Percentiles rank a stretch among this genome's conserved stretches.
Evolutionary conservation across 805 yeast species (phyloP).

Genomic region (Cyberlindnera xylosilytica): DNA sequence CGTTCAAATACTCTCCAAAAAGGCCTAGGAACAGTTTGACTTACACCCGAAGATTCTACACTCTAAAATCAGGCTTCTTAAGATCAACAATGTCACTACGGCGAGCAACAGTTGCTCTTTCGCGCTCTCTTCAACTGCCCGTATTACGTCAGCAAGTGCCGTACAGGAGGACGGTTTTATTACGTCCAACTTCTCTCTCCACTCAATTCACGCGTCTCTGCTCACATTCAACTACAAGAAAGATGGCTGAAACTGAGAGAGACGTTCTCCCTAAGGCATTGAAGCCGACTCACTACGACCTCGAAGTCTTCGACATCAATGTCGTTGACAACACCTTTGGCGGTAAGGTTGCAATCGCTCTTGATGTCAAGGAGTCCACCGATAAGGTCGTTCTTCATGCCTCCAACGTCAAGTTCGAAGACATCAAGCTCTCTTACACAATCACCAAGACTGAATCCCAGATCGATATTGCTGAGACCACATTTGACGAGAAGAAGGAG

Average conservation of each 20-base stretch:
- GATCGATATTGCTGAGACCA: constrained; percentile 30
- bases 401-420: constrained; percentile 54
- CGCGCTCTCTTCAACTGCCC: no score
- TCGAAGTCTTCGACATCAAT: constrained; percentile 55
- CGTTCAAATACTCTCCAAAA: no score
- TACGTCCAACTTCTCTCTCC: no score
- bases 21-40: no score
- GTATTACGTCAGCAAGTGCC: no score
- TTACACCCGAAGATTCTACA: no score
- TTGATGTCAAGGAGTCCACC: constrained; percentile 47
- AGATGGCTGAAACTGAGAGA: constrained; percentile 24
- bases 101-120: no score
- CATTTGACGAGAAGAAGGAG: constrained; percentile 52
- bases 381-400: constrained; percentile 53
- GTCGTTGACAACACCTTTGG: constrained; percentile 55
- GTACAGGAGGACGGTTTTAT: no score
- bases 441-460: constrained; percentile 32
- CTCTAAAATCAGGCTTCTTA: no score
- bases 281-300: constrained; percentile 70
- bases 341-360: constrained; percentile 52
- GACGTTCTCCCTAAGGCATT: constrained; percentile 57
- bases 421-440: constrained; percentile 36
- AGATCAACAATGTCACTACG: no score
- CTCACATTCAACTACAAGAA: neutral
- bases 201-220: neutral